Evolutionary conservation across 2,329 filamentous ascomycete genomes (phyloP).

Genomic region (Cercospora zeina): DNA sequence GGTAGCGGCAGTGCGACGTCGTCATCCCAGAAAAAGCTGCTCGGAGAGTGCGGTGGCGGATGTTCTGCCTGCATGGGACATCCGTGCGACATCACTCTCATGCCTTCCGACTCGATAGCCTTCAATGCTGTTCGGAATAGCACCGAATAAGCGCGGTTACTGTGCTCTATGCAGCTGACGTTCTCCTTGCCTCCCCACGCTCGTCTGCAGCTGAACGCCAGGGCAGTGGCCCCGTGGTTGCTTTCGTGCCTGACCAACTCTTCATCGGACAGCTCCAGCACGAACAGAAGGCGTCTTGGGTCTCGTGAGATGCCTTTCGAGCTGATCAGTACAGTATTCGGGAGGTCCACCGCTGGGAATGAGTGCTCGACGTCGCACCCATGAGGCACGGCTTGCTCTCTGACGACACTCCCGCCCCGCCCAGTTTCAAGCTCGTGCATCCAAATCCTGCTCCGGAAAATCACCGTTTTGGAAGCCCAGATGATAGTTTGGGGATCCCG

Average conservation of each 20-base stretch:
- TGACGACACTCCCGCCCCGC: too few relatives aligned
- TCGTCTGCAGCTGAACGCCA: background rate
- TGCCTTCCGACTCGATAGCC: background rate
- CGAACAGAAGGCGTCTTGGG: background rate
- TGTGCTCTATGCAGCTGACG: background rate
- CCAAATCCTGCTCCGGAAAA: too few relatives aligned
- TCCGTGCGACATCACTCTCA: background rate
- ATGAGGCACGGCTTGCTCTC: too few relatives aligned
- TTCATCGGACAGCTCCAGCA: background rate
- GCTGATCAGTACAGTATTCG: background rate
- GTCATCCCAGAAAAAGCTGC: conserved; percentile 4
- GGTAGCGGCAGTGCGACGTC: background rate
- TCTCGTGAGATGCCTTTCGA: background rate
- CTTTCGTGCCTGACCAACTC: background rate
- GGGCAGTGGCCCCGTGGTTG: background rate
- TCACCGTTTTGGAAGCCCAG: too few relatives aligned
- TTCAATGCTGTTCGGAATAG: background rate
- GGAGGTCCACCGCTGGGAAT: background rate
- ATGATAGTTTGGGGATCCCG: too few relatives aligned
- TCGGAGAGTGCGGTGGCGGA: background rate
- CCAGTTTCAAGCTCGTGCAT: too few relatives aligned
- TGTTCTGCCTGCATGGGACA: background rate
- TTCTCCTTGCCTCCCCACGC: background rate
- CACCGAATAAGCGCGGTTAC: background rate
- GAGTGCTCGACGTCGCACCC: background rate